These are phyloP conservation scores for Fusarium sororula DNA, from an alignment of 2,329 filamentous ascomycete species.

Conservation along the genomic window DNA sequence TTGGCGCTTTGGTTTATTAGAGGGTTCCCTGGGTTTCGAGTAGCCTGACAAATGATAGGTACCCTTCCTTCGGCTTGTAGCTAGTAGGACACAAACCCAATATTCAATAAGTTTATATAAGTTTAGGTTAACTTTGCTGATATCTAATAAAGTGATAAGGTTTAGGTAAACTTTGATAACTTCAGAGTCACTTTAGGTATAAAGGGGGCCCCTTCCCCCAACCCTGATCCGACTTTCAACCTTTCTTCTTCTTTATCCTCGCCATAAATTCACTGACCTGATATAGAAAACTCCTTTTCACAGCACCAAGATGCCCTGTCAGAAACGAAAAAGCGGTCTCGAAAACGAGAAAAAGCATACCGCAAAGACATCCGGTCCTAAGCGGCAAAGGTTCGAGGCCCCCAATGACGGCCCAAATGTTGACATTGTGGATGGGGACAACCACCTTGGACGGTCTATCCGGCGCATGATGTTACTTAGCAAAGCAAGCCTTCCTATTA, in stretches of 20 bases:
- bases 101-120: not conserved
- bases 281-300: no score
- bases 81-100: not conserved
- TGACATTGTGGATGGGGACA: not conserved
- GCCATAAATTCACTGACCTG: no score
- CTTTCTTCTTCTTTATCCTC: no score
- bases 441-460: not conserved
- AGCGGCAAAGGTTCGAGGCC: not conserved
- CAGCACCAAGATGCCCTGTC: not conserved
- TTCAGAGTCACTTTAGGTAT: not conserved
- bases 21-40: not conserved
- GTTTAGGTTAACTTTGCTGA: rapidly evolving
- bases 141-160: not conserved
- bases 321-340: not conserved
- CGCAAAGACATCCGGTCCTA: not conserved
- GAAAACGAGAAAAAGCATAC: no score
- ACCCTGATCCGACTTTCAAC: not conserved
- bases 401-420: not conserved
- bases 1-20: not conserved
- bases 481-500: not conserved
- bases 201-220: rapidly evolving
- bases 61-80: not conserved
- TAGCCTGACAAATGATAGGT: not conserved
- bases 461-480: not conserved
- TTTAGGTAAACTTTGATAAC: not conserved